Evolutionary conservation across 139 green algal genomes (phyloP).

Genomic region (Asterochloris erici): DNA sequence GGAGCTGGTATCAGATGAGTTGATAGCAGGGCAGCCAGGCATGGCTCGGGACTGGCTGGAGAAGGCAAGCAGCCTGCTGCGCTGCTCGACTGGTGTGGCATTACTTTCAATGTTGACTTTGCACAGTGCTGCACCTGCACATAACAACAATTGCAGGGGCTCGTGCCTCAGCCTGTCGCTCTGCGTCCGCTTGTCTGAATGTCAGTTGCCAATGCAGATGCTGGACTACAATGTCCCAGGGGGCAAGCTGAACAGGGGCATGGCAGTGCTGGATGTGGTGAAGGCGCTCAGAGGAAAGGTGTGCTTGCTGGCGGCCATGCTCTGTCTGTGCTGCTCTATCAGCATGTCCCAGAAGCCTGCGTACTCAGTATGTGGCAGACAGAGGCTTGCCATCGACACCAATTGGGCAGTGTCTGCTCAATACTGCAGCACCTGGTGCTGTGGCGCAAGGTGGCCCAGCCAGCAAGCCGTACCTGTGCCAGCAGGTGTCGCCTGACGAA

Average conservation of each 20-base stretch:
- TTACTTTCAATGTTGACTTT: neutral
- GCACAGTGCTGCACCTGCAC: neutral
- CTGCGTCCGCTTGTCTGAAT: no score
- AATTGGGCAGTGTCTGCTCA: no score
- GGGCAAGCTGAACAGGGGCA: constrained; percentile 97
- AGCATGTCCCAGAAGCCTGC: neutral
- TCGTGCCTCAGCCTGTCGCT: neutral
- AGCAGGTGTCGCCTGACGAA: constrained; percentile 44
- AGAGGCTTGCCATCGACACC: neutral
- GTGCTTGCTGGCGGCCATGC: neutral
- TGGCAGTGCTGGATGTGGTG: constrained; percentile 90
- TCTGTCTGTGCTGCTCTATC: no score
- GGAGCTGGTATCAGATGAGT: constrained; percentile 64
- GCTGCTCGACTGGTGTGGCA: neutral
- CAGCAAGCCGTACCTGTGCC: neutral
- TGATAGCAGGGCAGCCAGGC: constrained; percentile 52
- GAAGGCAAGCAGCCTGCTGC: constrained; percentile 42
- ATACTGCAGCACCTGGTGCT: no score
- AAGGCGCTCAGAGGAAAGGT: constrained; percentile 27
- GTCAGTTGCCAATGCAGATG: constrained; percentile 51
- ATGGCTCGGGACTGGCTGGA: constrained; percentile 63
- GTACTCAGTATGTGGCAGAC: neutral
- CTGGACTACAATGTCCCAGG: constrained; percentile 93
- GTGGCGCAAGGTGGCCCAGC: no score
- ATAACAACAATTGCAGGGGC: neutral